Evolutionary conservation across 306 rosid species (phyloP), one percentile per base, ranked within the genome.

Genomic region (Trifolium repens): DNA sequence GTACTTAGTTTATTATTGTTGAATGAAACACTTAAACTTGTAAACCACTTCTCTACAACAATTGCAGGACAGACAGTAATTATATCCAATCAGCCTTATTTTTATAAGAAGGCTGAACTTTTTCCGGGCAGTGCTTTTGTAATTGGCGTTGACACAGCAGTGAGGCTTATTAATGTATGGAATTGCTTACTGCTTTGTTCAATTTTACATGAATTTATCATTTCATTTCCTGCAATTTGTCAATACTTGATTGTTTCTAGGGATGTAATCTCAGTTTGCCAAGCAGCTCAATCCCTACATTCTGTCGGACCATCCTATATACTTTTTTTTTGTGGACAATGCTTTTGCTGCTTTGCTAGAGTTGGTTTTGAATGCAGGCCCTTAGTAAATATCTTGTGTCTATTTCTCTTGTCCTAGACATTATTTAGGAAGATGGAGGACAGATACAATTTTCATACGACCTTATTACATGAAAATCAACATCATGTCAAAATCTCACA

Each of bases 41-140:
- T 77, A 52, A 69, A 76, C 72, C 80, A 44, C 40, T 32, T 77
- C 46, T 88, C 54, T 75, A 35, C 77, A 79, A 79, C 47, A 59
- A 26, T 87, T 81, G 74, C 96, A 94, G 97, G 97, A 71, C 89
- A 88, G 87, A 82, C 96, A 2, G 85, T 91, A 46, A 87, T 94
- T 43, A 80, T 94, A 81, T 94, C 98, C 73, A 94, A 82, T 82
- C 93, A 91, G 73, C 97, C 97, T 53, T 91, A 65, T 69, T 91
- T 94, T 75, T 90, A 91, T 63, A 90, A 91, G 89, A 94, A 91
- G 88, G 96, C 96, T 39, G 96, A 91, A 80, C 84, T 90, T 62
- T 94, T 91, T 82, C 97, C 96, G 6, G 96, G 96, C 77, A 90
- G 96, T 88, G 91, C 93, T 47, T 94, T 94, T 84, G 96, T 94